Evolutionary conservation across 2,329 filamentous ascomycete genomes (phyloP).

Genomic region (Huntiella omanensis): DNA sequence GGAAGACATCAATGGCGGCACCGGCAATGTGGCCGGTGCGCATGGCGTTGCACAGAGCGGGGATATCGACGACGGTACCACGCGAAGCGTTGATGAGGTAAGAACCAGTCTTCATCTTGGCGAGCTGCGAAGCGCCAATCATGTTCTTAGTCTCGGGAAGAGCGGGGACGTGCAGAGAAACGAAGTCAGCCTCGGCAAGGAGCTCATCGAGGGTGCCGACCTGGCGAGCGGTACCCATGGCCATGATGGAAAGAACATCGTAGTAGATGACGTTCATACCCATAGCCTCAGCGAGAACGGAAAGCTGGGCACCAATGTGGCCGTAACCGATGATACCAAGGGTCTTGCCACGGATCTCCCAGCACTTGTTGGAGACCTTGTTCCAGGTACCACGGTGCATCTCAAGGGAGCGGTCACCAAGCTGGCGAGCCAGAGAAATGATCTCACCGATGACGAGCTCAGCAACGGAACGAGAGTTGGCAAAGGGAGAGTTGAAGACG

Average conservation of each 20-base stretch:
- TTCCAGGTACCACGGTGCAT: slow-evolving; percentile 94
- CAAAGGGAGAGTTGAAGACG: slow-evolving; percentile 98
- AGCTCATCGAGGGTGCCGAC: slow-evolving; percentile 61
- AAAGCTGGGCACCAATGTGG: slow-evolving; percentile 90
- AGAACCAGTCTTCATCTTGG: slow-evolving; percentile 77
- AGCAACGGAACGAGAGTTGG: slow-evolving; percentile 90
- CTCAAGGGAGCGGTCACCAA: slow-evolving; percentile 83
- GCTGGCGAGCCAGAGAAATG: slow-evolving; percentile 75
- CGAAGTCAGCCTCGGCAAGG: slow-evolving; percentile 67
- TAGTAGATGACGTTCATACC: slow-evolving; percentile 98
- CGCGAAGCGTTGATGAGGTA: slow-evolving; percentile 95
- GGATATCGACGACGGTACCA: slow-evolving; percentile 85
- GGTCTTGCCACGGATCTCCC: slow-evolving; percentile 96
- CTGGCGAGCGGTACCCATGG: slow-evolving; percentile 71
- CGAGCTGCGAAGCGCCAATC: slow-evolving; percentile 63
- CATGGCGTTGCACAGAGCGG: slow-evolving; percentile 75
- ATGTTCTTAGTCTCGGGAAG: slow-evolving; percentile 82
- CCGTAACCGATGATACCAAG: slow-evolving; percentile 90
- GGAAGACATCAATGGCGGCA: slow-evolving; percentile 91
- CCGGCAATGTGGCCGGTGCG: slow-evolving; percentile 73
- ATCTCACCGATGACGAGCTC: slow-evolving; percentile 92
- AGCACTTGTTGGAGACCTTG: slow-evolving; percentile 90
- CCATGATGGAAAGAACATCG: slow-evolving; percentile 88
- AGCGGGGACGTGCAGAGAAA: slow-evolving; percentile 89
- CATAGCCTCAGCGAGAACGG: slow-evolving; percentile 90